A percentile compares a stretch with the other conserved stretches of the same genome.
These are phyloP conservation scores for Pezicula radicicola DNA, from an alignment of 2,329 filamentous ascomycete species.

Conservation along the genomic window DNA sequence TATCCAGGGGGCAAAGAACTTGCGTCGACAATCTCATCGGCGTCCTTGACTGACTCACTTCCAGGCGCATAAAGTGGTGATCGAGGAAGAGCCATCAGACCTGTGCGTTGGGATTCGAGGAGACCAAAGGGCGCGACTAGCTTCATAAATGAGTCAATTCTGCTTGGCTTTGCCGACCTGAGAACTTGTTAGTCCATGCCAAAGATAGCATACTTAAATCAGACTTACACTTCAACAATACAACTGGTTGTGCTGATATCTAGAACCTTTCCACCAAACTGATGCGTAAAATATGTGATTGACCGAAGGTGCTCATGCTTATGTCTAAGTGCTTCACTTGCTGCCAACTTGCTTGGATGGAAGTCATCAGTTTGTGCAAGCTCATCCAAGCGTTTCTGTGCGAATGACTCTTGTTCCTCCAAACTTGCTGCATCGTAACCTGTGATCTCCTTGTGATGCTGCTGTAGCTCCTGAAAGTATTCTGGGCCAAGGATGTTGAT, in stretches of 20 bases:
- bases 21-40: slow-evolving; percentile 90
- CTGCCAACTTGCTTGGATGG: slow-evolving; percentile 82
- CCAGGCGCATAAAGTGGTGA: slow-evolving; percentile 81
- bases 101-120: slow-evolving; percentile 90
- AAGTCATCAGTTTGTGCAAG: slow-evolving; percentile 54
- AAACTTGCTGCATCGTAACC: slow-evolving; percentile 31
- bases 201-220: slow-evolving; percentile 2
- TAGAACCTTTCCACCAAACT: slow-evolving; percentile 95
- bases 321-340: slow-evolving; percentile 86
- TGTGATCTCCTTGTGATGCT: slow-evolving; percentile 91
- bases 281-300: slow-evolving; percentile 94
- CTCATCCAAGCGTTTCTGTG: slow-evolving; percentile 25
- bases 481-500: slow-evolving; percentile 95
- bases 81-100: slow-evolving; percentile 93
- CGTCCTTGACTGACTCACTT: slow-evolving; percentile 72
- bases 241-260: slow-evolving; percentile 99
- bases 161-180: slow-evolving; percentile 78
- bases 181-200: slow-evolving; percentile 9
- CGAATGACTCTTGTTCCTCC: slow-evolving; percentile 36
- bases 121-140: slow-evolving; percentile 93
- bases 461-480: slow-evolving; percentile 95
- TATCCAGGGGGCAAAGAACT: slow-evolving; percentile 92
- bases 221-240: slow-evolving; percentile 89
- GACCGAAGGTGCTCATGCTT: slow-evolving; percentile 97
- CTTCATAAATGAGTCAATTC: slow-evolving; percentile 98